Evolutionary conservation across 306 rosid species (phyloP), one percentile per base, ranked within the genome.

Genomic region (Chamaecrista fasciculata): DNA sequence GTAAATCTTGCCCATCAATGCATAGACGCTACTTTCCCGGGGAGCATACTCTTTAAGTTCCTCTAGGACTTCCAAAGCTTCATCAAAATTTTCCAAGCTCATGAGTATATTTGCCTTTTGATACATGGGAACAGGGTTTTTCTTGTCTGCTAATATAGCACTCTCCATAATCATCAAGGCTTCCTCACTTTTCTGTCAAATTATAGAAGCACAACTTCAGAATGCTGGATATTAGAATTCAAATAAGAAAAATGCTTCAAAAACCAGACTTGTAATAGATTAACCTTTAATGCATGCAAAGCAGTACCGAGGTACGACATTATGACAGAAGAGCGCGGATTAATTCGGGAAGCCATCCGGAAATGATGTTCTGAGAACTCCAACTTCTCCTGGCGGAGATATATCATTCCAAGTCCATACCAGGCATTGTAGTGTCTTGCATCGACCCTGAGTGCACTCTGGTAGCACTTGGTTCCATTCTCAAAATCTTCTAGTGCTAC

Each of bases 341-440:
- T 95, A 61, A 95, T 89, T 75, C 80, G 82, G 86, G 78, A 89
- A 67, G 97, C 99, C 85, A 80, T 86, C 60, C 82, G 89, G 55
- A 95, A 95, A 83, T 91, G 97, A 86, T 95, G 97, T 82, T 95
- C 99, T 0, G 95, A 76, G 75, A 95, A 95, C 72, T 91, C 96
- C 58, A 84, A 81, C 79, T 95, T 95, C 79, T 95, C 99, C 79
- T 95, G 99, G 73, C 93, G 93, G 67, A 91, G 88, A 81, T 89
- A 89, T 66, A 89, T 78, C 96, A 95, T 91, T 52, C 99, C 99
- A 75, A 95, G 99, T 74, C 99, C 99, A 84, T 89, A 89, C 97
- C 99, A 91, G 63, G 99, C 77, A 44, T 91, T 95, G 64, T 91
- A 95, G 71, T 95, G 99, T 76, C 99, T 91, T 66, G 86, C 71